Base-by-base conservation (phyloP, 352 stramenopile genomes). In the Pythium apleroticum region DNA sequence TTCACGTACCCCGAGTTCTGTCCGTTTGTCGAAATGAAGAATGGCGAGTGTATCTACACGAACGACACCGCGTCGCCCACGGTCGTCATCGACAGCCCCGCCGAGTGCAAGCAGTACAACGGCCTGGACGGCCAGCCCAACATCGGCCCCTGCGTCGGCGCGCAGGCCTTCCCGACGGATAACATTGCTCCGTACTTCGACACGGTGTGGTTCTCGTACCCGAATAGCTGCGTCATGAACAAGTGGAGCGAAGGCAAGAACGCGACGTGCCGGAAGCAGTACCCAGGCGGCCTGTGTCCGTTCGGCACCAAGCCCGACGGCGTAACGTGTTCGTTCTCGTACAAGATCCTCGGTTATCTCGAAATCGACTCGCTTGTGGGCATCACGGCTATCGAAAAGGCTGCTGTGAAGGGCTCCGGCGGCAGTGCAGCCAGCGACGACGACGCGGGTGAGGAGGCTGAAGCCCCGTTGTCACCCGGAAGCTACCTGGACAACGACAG, bases 181-280 rank as follows among this genome's bases (percentile, higher is more conserved):
- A 80, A 77, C 69, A 71, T 78, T 43, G 76, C 79, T 22, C 81
- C 81, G 10, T 91, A 91, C 54, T 60, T 71, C 20, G 78, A 91
- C 66, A 80, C 81, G 19, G 74, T 89, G 9, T 91, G 82, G 82
- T 91, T 89, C 72, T 89, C 80, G 59, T 91, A 89, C 72, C 80
- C 82, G 4, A 77, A 71, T 35, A 84, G 75, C 59, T 91, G 82
- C 46, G 75, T 79, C 46, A 87, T 76, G 53, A 77, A 70, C n/a
- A 75, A 62, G 11, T 90, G 81, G 78, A 53, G 24, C 17, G 58
- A 58, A 10, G 71, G 72, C 53, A 91, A 91, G 66, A 78, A 57
- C n/a, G 60, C 72, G 5, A 39, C 45, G 17, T 89, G 82, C 56
- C 71, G 81, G 10, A 52, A 54, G 0, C 27, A 72, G 24, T 69